Evolutionary conservation across 2,329 filamentous ascomycete species (phyloP), one percentile per base, ranked within the genome.

Genomic region (Aspergillus flavus): DNA sequence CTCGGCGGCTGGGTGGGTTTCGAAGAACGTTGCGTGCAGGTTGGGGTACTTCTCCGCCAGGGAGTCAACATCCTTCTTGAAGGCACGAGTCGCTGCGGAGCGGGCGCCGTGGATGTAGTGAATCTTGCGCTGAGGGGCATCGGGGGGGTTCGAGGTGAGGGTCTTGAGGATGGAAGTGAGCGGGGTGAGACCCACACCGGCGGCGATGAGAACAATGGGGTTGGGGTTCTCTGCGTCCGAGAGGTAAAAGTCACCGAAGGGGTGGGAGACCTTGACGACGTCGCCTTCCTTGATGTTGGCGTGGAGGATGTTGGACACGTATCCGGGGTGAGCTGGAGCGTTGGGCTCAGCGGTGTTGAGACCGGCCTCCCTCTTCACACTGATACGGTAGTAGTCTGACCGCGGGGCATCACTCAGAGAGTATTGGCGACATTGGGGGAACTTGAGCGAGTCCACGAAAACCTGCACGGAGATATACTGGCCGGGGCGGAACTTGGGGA

Each of bases 241-340:
- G n/a, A 63, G 61, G 74, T 79, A 86, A 76, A 89, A 88, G 70
- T 89, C 86, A 48, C 87, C 87, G 4, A 81, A 82, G 0, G 91
- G 91, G 72, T 92, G 89, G 3, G 88, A 89, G 12, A 93, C 79
- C 66, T 89, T 81, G 11, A 93, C 73, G 0, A 82, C 71, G 70
- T 91, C 88, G 46, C 90, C 90, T 48, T 85, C 83, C 1, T 83
- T 78, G 73, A 87, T 85, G 21, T 80, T 77, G 66, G 88, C 85
- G 72, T 93, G 87, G 41, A 93, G 80, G 46, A 90, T 79, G 72
- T 91, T 92, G 57, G 89, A 92, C 21, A 93, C 84, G 64, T 88
- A 84, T 30, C 91, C 90, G 0, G 87, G 85, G 69, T 87, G 82
- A 23, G 83, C 76, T 67, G 80, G 77, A 23, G 82, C 80, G 53